phyloP scores from a whole-genome alignment of 2,329 filamentous ascomycete species.

The Triangularia verruculosa region DNA sequence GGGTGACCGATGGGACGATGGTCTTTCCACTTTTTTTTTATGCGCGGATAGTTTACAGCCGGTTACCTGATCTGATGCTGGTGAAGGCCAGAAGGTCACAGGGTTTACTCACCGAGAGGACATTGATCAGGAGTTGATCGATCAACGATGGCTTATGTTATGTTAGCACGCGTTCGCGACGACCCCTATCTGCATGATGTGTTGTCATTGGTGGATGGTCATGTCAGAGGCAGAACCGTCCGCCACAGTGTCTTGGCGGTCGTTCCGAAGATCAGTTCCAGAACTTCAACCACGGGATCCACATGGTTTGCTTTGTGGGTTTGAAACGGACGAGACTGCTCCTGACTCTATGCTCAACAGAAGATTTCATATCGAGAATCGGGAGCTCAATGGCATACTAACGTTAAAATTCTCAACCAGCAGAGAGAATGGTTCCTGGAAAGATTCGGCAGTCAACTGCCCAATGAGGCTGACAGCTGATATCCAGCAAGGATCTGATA shows the following conservation, averaged over 20 bases:
- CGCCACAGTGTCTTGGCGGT: neutral
- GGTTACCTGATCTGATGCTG: neutral
- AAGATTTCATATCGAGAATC: too few relatives aligned
- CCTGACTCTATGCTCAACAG: neutral
- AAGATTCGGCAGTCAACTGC: neutral
- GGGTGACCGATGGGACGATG: slow-evolving; percentile 6
- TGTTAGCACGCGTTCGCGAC: neutral
- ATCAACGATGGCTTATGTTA: neutral
- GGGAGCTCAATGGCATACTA: too few relatives aligned
- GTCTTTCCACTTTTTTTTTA: neutral
- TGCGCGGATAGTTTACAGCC: neutral
- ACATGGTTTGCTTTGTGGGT: neutral
- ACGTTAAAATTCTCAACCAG: neutral
- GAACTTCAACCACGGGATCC: neutral
- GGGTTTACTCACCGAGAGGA: neutral
- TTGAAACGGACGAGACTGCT: neutral
- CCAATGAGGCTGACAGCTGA: neutral
- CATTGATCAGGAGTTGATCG: neutral
- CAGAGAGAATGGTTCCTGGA: neutral
- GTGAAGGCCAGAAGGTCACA: neutral
- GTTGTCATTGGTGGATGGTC: neutral
- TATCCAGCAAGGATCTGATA: neutral
- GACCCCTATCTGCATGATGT: neutral
- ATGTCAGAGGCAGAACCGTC: neutral
- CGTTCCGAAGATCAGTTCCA: neutral